These are phyloP conservation scores for Pseudisothecium myosuroides DNA, from an alignment of 225 moss, liverwort and hornwort species.

Conservation along the genomic window DNA sequence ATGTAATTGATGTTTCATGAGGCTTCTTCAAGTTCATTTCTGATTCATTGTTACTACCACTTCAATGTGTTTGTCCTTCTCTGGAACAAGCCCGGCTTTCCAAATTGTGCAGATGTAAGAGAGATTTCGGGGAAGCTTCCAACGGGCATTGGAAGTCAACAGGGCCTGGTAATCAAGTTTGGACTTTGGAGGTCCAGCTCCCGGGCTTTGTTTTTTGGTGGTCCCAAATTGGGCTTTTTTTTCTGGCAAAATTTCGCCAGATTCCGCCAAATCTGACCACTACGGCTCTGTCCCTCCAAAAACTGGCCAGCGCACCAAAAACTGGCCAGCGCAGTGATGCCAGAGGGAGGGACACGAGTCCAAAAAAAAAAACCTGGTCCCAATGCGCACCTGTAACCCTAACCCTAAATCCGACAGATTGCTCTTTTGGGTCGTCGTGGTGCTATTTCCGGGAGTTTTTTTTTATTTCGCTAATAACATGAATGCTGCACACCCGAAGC, in stretches of 20 bases:
- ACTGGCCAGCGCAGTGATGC: no score
- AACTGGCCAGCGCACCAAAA: no score
- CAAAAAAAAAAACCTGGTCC: no score
- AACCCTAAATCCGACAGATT: neutral
- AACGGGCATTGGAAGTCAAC: neutral
- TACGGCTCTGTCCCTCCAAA: no score
- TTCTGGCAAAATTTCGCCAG: no score
- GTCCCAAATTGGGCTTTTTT: no score
- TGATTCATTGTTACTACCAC: neutral
- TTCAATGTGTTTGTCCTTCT: neutral
- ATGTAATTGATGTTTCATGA: neutral
- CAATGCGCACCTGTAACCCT: neutral
- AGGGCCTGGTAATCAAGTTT: neutral
- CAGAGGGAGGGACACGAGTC: no score
- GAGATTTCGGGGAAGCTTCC: neutral
- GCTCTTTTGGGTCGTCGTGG: neutral
- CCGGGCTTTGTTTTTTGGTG: neutral
- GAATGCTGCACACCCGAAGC: neutral
- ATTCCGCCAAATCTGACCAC: no score
- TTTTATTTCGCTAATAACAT: neutral
- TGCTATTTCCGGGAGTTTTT: neutral
- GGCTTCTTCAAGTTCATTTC: neutral
- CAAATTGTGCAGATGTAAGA: neutral
- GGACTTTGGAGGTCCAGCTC: neutral
- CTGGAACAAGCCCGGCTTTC: no score